phyloP scores from a whole-genome alignment of 768 basidiomycete species.

The Auricularia sp. region DNA sequence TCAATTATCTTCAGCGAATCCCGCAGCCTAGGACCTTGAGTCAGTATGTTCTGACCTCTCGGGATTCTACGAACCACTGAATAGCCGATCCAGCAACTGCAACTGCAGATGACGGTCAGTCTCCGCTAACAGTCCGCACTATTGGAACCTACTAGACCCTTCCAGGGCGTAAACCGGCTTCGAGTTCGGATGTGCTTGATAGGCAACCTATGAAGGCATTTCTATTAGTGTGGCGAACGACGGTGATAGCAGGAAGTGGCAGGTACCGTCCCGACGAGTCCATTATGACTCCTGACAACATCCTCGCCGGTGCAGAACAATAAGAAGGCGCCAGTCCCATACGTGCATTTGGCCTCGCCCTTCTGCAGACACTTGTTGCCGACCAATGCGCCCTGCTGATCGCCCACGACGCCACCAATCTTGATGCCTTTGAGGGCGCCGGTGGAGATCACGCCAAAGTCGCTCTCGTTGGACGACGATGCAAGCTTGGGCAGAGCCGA shows the following conservation, averaged over 20 bases:
- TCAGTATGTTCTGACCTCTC: background rate
- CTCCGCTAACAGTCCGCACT: background rate
- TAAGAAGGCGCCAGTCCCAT: slow-evolving; percentile 90
- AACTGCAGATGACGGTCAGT: slow-evolving; percentile 32
- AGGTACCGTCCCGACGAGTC: slow-evolving; percentile 76
- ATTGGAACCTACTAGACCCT: slow-evolving; percentile 68
- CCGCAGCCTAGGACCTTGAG: slow-evolving; percentile 49
- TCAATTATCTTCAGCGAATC: slow-evolving; percentile 82
- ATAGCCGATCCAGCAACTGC: slow-evolving; percentile 93
- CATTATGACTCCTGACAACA: slow-evolving; percentile 76
- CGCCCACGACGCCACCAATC: slow-evolving; percentile 91
- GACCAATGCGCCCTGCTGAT: slow-evolving; percentile 93
- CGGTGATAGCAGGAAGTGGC: background rate
- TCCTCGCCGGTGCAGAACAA: slow-evolving; percentile 89
- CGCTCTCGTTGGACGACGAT: slow-evolving; percentile 64
- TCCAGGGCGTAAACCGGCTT: slow-evolving; percentile 90
- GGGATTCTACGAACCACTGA: slow-evolving; percentile 51
- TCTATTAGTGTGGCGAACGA: background rate
- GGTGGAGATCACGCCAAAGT: slow-evolving; percentile 68
- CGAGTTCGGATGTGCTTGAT: slow-evolving; percentile 67
- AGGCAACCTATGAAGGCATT: slow-evolving; percentile 55
- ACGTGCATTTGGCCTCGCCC: slow-evolving; percentile 97
- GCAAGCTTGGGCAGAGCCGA: slow-evolving; percentile 81
- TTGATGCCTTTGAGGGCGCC: slow-evolving; percentile 66
- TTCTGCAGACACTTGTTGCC: slow-evolving; percentile 90